phyloP scores from a whole-genome alignment of 306 rosid species.

The Morella rubra region DNA sequence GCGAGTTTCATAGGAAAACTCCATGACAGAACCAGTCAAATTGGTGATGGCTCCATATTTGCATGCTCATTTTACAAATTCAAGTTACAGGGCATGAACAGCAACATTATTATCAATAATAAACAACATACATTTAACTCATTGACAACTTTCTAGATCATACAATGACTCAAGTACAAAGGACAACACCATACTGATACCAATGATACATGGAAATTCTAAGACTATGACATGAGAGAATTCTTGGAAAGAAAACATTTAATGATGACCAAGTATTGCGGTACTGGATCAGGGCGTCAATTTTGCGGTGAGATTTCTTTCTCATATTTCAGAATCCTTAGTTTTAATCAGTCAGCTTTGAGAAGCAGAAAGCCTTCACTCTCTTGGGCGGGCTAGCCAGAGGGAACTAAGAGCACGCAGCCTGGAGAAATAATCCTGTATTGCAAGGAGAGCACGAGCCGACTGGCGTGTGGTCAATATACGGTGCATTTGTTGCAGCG shows the following conservation, averaged over 20 bases:
- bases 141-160: constrained; percentile 37
- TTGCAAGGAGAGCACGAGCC: constrained; percentile 93
- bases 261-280: constrained; percentile 23
- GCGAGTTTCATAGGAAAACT: neutral
- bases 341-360: neutral
- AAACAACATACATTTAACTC: constrained; percentile 26
- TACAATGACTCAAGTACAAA: neutral
- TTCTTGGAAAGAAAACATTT: constrained; percentile 22
- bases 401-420: constrained; percentile 96
- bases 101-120: constrained; percentile 34
- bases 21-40: neutral
- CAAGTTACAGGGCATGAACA: neutral
- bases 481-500: constrained; percentile 94
- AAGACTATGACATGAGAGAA: constrained; percentile 29
- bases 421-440: constrained; percentile 81
- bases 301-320: neutral
- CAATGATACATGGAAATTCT: constrained; percentile 16
- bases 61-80: neutral
- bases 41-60: neutral
- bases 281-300: constrained; percentile 24
- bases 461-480: constrained; percentile 94
- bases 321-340: neutral
- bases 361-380: constrained; percentile 33
- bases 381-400: constrained; percentile 97
- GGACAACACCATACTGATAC: constrained; percentile 26